Evolutionary conservation across 768 basidiomycete genomes (phyloP), one percentile per base, ranked within the genome.

Genomic region (Candolleomyces eurysporus): DNA sequence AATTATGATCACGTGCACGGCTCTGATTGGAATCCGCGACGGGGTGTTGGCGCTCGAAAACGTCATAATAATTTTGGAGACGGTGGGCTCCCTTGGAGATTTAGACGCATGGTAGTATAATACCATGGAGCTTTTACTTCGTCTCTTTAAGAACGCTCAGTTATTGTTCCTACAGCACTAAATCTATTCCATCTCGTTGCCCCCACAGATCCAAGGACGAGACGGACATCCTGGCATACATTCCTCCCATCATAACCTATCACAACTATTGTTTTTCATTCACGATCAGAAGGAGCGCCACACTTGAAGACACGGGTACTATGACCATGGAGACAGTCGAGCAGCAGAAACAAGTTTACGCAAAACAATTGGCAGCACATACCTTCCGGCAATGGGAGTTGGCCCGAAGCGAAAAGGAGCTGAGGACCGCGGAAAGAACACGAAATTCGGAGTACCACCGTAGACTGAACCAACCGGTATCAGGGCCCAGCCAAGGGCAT

Each of bases 381-480:
- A 82, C 81, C 1, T 68, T 74, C 9, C 74, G 73, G 57, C 81
- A 81, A 61, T 78, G 75, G 72, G 72, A 76, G 57, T 65, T 73
- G 31, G 73, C 72, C 14, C 66, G 66, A 4, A 64, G 65, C 36
- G 42, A 43, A 26, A 61, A 55, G n/a, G 53, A 61, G 16, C 1
- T 46, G 30, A 56, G n/a, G 21, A 48, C 36, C 36, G 19, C 40
- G 26, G 32, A n/a, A 42, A n/a, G 11, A 42, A 14, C 6, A 39
- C 39, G 19, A 56, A 21, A 43, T 16, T 11, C 10, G 13, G 53
- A 13, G 53, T 5, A 6, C 31, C 5, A 17, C 8, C 19, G 22
- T 31, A 16, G 21, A 7, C 30, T 31, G 17, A 55, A 19, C 31
- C 54, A 56, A 56, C n/a, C 54, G 10, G 39, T 21, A 6, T 17